Evolutionary conservation across 2,329 filamentous ascomycete species (phyloP).

Genomic region (Thielaviopsis ethacetica): DNA sequence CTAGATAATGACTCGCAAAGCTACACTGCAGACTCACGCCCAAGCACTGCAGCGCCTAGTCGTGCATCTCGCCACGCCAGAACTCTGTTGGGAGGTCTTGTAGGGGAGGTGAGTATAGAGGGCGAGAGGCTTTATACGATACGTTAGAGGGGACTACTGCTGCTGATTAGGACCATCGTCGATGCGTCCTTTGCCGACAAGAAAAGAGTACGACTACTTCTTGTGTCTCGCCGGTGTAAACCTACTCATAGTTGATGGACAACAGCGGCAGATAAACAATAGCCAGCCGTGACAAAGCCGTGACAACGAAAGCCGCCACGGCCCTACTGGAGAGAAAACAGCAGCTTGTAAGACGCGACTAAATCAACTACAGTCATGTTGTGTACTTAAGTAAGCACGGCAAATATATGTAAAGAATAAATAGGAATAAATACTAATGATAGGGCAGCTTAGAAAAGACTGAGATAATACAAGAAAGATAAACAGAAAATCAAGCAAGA

Average conservation of each 20-base stretch:
- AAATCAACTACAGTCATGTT: background rate
- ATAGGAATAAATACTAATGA: background rate
- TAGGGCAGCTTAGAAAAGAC: background rate
- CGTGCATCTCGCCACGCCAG: no score
- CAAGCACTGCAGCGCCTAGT: slow-evolving; percentile 53
- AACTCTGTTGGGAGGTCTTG: no score
- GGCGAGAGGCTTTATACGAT: no score
- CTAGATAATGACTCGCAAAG: slow-evolving; percentile 58
- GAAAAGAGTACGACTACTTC: no score
- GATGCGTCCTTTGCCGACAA: no score
- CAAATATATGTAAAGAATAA: background rate
- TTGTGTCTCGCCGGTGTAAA: no score
- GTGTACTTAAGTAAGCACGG: background rate
- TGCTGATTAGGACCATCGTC: no score
- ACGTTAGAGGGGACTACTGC: no score
- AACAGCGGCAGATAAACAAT: background rate
- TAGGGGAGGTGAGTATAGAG: no score
- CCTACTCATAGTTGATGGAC: no score
- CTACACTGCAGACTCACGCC: slow-evolving; percentile 57
- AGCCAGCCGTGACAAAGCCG: background rate
- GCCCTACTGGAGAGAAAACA: no score
- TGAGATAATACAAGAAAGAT: background rate
- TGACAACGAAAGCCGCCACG: background rate
- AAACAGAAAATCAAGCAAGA: background rate
- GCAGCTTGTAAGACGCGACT: no score